phyloP scores from a whole-genome alignment of 2,329 filamentous ascomycete species.

The Fusarium neocosmosporiellum region DNA sequence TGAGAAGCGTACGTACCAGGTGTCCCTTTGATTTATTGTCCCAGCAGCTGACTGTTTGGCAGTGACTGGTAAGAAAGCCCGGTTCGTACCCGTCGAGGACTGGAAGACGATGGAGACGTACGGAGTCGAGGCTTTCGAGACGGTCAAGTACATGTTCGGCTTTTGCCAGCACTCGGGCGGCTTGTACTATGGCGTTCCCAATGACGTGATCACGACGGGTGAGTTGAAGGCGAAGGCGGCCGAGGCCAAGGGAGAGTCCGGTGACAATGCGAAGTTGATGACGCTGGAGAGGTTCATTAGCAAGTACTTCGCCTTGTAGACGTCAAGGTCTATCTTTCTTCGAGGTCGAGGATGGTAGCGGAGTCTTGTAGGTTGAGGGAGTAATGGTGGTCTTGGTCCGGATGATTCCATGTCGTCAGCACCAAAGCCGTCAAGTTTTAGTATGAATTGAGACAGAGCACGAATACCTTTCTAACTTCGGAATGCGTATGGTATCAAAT shows the following conservation, averaged over 20 bases:
- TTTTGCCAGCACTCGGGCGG: slow-evolving; percentile 50
- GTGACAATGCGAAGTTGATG: slow-evolving; percentile 35
- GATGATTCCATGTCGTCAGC: neutral
- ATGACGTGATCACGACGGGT: slow-evolving; percentile 38
- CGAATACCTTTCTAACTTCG: neutral
- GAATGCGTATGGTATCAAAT: neutral
- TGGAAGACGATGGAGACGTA: slow-evolving; percentile 49
- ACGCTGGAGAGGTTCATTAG: slow-evolving; percentile 40
- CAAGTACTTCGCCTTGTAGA: slow-evolving; percentile 32
- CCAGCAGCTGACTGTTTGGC: slow-evolving; percentile 3
- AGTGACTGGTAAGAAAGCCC: slow-evolving; percentile 48
- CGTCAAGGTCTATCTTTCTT: neutral
- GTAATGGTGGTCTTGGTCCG: neutral
- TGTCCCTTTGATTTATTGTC: neutral
- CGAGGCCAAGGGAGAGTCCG: slow-evolving; percentile 40
- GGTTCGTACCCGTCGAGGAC: slow-evolving; percentile 45
- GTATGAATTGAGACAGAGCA: neutral
- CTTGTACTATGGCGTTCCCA: slow-evolving; percentile 46
- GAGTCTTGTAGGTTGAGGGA: neutral
- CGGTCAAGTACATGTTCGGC: slow-evolving; percentile 51
- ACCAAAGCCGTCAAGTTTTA: neutral
- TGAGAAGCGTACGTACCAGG: slow-evolving; percentile 40
- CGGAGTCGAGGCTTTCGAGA: slow-evolving; percentile 47
- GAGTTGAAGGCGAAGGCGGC: slow-evolving; percentile 46
- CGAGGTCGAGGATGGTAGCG: neutral